Evolutionary conservation across 2,329 filamentous ascomycete species (phyloP), one percentile per base, ranked within the genome.

Genomic region (Daldinia sp.): DNA sequence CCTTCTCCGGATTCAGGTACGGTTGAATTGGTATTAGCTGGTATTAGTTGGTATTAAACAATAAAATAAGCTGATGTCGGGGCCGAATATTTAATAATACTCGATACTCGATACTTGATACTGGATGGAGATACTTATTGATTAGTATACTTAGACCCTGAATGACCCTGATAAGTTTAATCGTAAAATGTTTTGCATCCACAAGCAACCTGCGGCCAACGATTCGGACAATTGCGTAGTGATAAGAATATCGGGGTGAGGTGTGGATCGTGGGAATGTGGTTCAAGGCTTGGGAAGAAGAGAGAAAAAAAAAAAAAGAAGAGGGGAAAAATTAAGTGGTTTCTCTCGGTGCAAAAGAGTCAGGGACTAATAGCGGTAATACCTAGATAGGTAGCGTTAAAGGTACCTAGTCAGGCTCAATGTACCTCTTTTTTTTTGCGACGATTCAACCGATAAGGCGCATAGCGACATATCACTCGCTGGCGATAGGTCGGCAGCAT

Each of bases 401-500:
- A 33, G 30, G 30, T 28, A n/a, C n/a, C n/a, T n/a, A 28, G 12
- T 48, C 20, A 48, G 46, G 23, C 13, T 50, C 18, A n/a, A 54
- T 54, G 18, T 35, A 53, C 35, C 23, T 23, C 2, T 23, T 28
- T 28, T 50, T 30, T 48, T 50, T 30, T 30, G 46, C 46, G 26
- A 57, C 61, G 42, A 56, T 63, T 59, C 30, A 39, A 60, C 61
- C 64, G 68, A 74, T 70, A 73, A 71, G 71, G 60, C 65, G 67
- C 59, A 67, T 67, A 67, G 56, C 69, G 69, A 67, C 64, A 72
- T 72, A 70, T 75, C 65, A 76, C 74, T 76, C 69, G 75, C 73
- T 75, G 75, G 72, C 61, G 56, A 71, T 74, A 74, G 73, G 75
- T 74, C 74, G 74, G 72, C 73, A 74, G 56, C 71, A 73, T 73